Evolutionary conservation across 179 eudicot genomes (phyloP), one percentile per base, ranked within the genome.

Genomic region (Silene vulgaris): DNA sequence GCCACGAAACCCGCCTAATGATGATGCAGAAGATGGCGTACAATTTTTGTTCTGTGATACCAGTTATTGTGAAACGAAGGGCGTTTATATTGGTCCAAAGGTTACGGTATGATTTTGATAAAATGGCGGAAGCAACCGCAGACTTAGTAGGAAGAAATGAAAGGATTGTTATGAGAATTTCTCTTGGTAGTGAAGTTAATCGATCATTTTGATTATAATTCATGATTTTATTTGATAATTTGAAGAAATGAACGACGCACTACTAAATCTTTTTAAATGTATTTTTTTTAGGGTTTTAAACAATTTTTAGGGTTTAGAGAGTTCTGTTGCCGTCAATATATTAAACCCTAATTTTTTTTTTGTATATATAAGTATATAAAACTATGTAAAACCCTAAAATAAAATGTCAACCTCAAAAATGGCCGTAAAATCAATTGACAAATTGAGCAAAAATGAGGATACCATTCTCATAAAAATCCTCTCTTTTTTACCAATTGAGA

Each of bases 131-230:
- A 21, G 77, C 3, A 9, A 21, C 50, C n/a, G 71, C 77, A 71
- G 43, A 23, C 11, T 21, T 12, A 21, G 62, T 48, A 6, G 77
- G 71, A 35, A 74, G 61, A 20, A 63, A 56, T 2, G 77, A 74
- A 67, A 74, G 77, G 2, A 74, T 74, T 43, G 23, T 32, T 54
- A 9, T 32, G 23, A 74, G 61, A 29, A 45, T 2, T 0, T 45
- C 45, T 8, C 16, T 32, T 20, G 77, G 71, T n/a, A 74, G 69
- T 9, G 77, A 63, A 26, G 45, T 74, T 26, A 74, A n/a, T 16
- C 71, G 60, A 43, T 74, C 77, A 17, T 17, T 8, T 28, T 72
- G 8, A 11, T 56, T 1, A 65, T n/a, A 29, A 11, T 0, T n/a
- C 69, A 65, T 65, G n/a, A 9, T 23, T 23, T 23, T 23, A 23